Base-by-base conservation (phyloP, 257 asterid species). In the Pogostemon cablin region DNA sequence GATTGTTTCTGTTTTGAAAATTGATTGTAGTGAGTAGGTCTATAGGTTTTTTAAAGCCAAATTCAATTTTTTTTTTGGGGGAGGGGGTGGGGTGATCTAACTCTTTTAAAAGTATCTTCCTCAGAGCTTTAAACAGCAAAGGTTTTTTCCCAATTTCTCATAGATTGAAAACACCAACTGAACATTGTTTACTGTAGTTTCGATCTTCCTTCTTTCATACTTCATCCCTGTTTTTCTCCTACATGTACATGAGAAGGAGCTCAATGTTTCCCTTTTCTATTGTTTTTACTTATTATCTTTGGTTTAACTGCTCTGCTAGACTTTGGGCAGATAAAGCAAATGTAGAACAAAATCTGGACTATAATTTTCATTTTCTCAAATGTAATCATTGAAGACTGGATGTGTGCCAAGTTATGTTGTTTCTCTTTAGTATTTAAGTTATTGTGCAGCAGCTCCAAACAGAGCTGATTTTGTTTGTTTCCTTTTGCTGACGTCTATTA, bases 401-500 rank as follows among this genome's bases (percentile, higher is more conserved):
- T 41, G 20, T 61, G 32, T 56, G 53, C 63, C 25, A 62, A 68
- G 57, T 47, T 59, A 11, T 25, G 32, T 20, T 71, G 66, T n/a
- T 46, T 17, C 64, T 67, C 32, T 12, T n/a, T 39, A 11, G 52
- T 58, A 37, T 64, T 67, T 65, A 34, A 58, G 25, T 72, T 66
- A 67, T 34, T 8, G 39, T 3, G 10, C 17, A 15, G 17, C 17
- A 15, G 17, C 17, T 15, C 17, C 17, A 15, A 17, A 46, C 55
- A 48, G 35, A 49, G 65, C 83, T 72, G 74, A 73, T 54, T 46
- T 53, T 25, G 43, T 50, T 67, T 76, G 52, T 64, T 61, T 34
- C 54, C 73, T 48, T 41, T 68, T 74, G 75, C 49, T 68, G 65
- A 57, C 65, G 50, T 72, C 69, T 65, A 47, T 68, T 82, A 93